Evolutionary conservation across 176 grass and related monocot genomes (phyloP).

Genomic region (Cenchrus americanus): DNA sequence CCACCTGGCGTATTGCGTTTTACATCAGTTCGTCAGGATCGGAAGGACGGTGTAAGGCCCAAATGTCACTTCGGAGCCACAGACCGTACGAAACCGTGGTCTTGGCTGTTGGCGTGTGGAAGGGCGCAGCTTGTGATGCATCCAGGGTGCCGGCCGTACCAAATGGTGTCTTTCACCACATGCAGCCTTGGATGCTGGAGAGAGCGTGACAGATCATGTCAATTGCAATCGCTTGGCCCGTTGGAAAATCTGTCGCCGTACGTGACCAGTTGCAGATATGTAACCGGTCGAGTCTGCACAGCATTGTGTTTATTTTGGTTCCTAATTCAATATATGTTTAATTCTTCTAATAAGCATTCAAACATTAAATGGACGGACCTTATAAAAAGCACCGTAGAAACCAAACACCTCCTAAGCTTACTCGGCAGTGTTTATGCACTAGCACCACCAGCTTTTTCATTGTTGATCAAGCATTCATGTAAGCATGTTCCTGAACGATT

Average conservation of each 20-base stretch:
- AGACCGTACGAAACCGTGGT: too few relatives aligned
- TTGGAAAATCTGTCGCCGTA: constrained; percentile 13
- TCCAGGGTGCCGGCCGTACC: not conserved
- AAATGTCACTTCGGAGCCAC: not conserved
- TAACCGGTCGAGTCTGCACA: too few relatives aligned
- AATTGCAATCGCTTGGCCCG: not conserved
- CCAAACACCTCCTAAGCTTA: too few relatives aligned
- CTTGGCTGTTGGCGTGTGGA: not conserved
- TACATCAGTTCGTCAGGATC: not conserved
- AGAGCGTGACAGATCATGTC: constrained; percentile 20
- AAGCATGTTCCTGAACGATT: not conserved
- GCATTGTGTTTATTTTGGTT: too few relatives aligned
- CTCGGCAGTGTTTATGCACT: too few relatives aligned
- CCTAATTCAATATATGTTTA: too few relatives aligned
- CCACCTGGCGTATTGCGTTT: not conserved
- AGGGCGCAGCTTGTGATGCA: not conserved
- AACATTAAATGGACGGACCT: too few relatives aligned
- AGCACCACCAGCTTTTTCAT: not conserved
- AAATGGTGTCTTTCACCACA: not conserved
- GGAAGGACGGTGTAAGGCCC: not conserved
- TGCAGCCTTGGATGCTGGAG: not conserved
- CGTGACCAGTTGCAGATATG: not conserved
- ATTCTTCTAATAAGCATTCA: too few relatives aligned
- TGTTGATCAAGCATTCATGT: not conserved
- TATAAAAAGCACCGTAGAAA: too few relatives aligned